Percentiles rank a stretch among this genome's conserved stretches.
Evolutionary conservation across 495 filamentous ascomycete species (phyloP).

Genomic region (Pseudoneurospora amorphoporcata): DNA sequence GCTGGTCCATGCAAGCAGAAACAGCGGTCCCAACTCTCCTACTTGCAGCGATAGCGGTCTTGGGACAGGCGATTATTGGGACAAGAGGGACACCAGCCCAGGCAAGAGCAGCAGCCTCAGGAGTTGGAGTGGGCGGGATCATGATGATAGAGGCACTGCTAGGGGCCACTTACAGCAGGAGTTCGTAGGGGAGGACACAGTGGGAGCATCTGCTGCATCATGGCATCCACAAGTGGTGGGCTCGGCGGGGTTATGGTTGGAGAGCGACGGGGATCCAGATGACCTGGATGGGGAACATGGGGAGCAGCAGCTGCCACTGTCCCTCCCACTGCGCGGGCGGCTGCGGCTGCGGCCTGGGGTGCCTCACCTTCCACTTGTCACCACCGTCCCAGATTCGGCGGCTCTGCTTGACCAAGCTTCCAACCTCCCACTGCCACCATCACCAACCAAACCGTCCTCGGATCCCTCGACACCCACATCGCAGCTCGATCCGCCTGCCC

Average conservation of each 20-base stretch:
- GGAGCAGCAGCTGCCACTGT: slow-evolving; percentile 10
- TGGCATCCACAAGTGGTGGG: slow-evolving; percentile 13
- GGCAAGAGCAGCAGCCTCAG: slow-evolving; percentile 13
- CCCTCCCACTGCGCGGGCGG: slow-evolving; percentile 1
- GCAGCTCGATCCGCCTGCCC: slow-evolving; percentile 19
- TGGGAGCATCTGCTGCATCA: slow-evolving; percentile 15
- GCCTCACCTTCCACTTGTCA: neutral
- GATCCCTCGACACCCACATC: slow-evolving; percentile 7
- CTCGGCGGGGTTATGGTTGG: neutral
- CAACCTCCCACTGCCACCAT: slow-evolving; percentile 29
- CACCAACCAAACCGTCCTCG: slow-evolving; percentile 25
- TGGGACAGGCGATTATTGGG: slow-evolving; percentile 19
- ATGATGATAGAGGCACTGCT: neutral
- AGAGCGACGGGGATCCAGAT: neutral
- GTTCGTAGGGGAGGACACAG: neutral
- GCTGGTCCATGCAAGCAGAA: slow-evolving; percentile 37
- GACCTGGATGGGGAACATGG: neutral
- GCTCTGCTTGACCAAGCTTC: slow-evolving; percentile 18
- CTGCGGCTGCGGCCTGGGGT: slow-evolving; percentile 3
- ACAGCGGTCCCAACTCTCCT: slow-evolving; percentile 10
- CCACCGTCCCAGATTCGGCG: neutral
- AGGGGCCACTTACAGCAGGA: neutral
- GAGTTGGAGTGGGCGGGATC: neutral
- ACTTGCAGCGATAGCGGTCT: neutral
- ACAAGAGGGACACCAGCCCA: slow-evolving; percentile 16